phyloP scores from a whole-genome alignment of 2,329 filamentous ascomycete genomes.

The Colletotrichum sp. region DNA sequence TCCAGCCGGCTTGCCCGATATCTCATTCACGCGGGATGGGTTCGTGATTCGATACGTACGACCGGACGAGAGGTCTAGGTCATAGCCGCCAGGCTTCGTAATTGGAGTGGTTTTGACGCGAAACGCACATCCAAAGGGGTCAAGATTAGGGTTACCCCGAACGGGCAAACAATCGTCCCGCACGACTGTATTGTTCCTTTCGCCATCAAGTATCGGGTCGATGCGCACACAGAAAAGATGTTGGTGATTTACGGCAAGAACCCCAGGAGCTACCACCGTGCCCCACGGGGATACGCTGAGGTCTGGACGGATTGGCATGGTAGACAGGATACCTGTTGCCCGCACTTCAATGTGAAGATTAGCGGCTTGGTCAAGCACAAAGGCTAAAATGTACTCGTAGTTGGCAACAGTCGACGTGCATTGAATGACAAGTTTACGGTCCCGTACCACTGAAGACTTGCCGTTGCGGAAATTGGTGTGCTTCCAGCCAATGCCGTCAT shows the following conservation, averaged over 20 bases:
- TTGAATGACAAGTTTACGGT: conserved; percentile 65
- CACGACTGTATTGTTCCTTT: conserved; percentile 49
- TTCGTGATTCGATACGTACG: conserved; percentile 50
- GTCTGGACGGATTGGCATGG: conserved; percentile 54
- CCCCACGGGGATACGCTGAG: conserved; percentile 54
- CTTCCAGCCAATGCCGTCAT: conserved; percentile 66
- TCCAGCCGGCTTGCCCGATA: conserved; percentile 57
- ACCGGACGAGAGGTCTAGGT: neutral
- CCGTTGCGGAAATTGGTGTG: conserved; percentile 67
- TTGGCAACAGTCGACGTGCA: conserved; percentile 70
- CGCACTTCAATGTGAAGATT: conserved; percentile 36
- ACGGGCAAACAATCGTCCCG: conserved; percentile 41
- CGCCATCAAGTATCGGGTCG: conserved; percentile 43
- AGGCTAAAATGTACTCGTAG: conserved; percentile 61
- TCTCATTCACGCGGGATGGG: conserved; percentile 56
- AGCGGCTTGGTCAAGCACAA: conserved; percentile 58
- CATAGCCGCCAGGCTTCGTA: neutral
- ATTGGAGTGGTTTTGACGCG: neutral
- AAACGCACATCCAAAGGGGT: neutral
- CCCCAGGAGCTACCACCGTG: conserved; percentile 66
- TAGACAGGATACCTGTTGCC: conserved; percentile 48
- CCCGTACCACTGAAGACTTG: conserved; percentile 60
- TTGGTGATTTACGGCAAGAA: conserved; percentile 70
- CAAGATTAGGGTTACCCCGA: conserved; percentile 33
- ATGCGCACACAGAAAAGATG: conserved; percentile 69